Evolutionary conservation across 2,329 filamentous ascomycete genomes (phyloP).

Genomic region (Ramularia endophylla): DNA sequence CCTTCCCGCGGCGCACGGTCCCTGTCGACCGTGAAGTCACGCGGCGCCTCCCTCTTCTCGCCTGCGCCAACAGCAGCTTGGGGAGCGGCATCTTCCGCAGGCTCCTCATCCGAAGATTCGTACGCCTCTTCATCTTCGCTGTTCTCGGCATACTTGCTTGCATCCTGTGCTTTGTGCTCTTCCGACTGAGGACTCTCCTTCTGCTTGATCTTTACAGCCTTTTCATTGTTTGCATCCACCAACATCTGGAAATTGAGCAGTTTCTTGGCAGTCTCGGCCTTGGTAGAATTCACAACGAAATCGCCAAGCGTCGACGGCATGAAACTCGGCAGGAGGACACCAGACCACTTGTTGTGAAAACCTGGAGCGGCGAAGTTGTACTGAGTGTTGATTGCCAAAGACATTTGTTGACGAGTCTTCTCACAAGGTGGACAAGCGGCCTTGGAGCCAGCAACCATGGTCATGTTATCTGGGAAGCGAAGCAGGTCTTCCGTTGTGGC

Average conservation of each 20-base stretch:
- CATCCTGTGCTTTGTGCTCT: no score
- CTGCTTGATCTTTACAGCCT: no score
- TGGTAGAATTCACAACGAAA: background rate
- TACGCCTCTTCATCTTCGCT: no score
- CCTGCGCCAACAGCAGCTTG: no score
- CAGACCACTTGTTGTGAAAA: background rate
- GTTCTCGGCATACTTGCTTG: no score
- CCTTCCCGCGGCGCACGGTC: no score
- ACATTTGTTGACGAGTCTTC: background rate
- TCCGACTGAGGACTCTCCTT: no score
- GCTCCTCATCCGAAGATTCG: no score
- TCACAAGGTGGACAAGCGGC: slow-evolving; percentile 1
- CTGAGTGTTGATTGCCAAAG: background rate
- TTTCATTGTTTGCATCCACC: no score
- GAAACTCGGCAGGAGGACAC: background rate
- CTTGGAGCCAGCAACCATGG: background rate
- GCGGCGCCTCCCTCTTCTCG: no score
- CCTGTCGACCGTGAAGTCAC: no score
- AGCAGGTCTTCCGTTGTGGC: background rate
- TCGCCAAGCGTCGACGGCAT: background rate
- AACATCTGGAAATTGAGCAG: background rate
- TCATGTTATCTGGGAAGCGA: background rate
- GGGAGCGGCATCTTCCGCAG: no score
- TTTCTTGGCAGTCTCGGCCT: background rate
- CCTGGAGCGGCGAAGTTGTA: background rate